Conservation (phyloP, 768 basidiomycete species). For the Zangia roseola region DNA sequence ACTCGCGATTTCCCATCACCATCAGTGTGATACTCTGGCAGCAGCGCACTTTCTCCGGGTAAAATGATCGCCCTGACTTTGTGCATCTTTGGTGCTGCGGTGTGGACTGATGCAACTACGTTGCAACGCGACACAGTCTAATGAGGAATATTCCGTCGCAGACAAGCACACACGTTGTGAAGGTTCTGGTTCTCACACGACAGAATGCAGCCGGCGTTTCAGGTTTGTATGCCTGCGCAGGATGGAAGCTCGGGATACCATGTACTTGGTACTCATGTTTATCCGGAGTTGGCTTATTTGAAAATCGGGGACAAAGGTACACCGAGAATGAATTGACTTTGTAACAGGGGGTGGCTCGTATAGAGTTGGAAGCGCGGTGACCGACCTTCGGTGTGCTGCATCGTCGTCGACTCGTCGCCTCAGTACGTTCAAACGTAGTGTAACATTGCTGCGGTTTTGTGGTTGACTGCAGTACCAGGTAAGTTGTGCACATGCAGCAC, state of each 20-base stretch:
- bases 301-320: background rate
- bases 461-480: too few relatives aligned
- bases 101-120: background rate
- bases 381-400: too few relatives aligned
- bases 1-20: slow-evolving; percentile 9
- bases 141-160: too few relatives aligned
- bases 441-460: too few relatives aligned
- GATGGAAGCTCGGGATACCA: background rate
- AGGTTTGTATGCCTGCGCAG: background rate
- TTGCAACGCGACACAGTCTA: background rate
- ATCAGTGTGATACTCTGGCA: slow-evolving; percentile 17
- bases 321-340: background rate
- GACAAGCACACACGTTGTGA: too few relatives aligned
- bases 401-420: too few relatives aligned
- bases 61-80: slow-evolving; percentile 5
- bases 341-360: too few relatives aligned
- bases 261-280: background rate
- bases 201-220: background rate
- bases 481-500: too few relatives aligned
- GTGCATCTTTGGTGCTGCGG: background rate
- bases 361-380: too few relatives aligned
- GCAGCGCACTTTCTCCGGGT: slow-evolving; percentile 2
- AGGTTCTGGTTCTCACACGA: too few relatives aligned
- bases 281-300: background rate
- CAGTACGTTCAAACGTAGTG: too few relatives aligned